Percentiles rank a stretch among this genome's conserved stretches.
phyloP scores from a whole-genome alignment of 2,329 filamentous ascomycete genomes.

The Dothideomycetes sp. region DNA sequence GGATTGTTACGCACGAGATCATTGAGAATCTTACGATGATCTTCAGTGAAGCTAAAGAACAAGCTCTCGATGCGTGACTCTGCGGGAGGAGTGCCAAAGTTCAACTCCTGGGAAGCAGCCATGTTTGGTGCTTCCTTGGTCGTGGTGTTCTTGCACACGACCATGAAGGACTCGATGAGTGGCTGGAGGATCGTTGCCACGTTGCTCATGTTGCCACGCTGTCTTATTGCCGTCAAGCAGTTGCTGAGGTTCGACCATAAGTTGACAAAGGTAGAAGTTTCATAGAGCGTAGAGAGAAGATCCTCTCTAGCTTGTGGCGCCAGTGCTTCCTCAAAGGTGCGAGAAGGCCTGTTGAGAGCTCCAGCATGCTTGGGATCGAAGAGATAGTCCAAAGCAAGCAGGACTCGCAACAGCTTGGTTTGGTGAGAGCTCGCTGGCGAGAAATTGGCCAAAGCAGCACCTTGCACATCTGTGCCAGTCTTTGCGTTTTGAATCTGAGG shows the following conservation, averaged over 20 bases:
- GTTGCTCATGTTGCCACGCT: conserved; percentile 91
- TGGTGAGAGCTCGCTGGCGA: conserved; percentile 93
- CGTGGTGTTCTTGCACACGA: conserved; percentile 96
- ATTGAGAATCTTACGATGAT: conserved; percentile 94
- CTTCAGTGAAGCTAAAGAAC: conserved; percentile 96
- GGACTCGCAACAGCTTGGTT: conserved; percentile 82
- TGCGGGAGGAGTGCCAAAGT: conserved; percentile 61
- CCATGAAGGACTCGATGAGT: conserved; percentile 93
- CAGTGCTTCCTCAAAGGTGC: conserved; percentile 37
- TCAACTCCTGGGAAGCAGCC: conserved; percentile 49
- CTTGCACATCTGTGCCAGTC: conserved; percentile 89
- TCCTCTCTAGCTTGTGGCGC: conserved; percentile 63
- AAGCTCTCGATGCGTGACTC: conserved; percentile 76
- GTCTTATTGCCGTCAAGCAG: conserved; percentile 76
- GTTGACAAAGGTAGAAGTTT: conserved; percentile 77
- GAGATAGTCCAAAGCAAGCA: conserved; percentile 90
- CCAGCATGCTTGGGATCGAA: conserved; percentile 72
- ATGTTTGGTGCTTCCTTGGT: conserved; percentile 48
- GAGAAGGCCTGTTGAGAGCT: conserved; percentile 33
- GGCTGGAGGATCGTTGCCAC: conserved; percentile 92
- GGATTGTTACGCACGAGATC: conserved; percentile 95
- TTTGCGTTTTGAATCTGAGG: conserved; percentile 78
- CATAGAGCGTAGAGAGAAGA: conserved; percentile 76
- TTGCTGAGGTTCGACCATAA: conserved; percentile 89
- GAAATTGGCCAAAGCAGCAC: conserved; percentile 86